Evolutionary conservation across 2,329 filamentous ascomycete genomes (phyloP).

Genomic region (Sphaerostilbella broomeana): DNA sequence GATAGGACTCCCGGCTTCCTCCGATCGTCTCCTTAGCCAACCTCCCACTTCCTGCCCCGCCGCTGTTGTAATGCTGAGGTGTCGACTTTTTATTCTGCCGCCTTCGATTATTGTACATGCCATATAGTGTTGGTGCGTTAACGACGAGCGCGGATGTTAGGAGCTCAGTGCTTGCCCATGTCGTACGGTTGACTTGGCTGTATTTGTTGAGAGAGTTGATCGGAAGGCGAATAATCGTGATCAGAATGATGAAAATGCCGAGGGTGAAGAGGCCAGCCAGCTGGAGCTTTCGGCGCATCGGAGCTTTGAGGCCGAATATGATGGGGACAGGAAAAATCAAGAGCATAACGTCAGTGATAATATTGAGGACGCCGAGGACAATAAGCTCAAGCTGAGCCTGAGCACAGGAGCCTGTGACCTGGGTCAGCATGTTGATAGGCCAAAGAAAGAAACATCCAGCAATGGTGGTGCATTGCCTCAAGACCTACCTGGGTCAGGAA

Average conservation of each 20-base stretch:
- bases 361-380: slow-evolving; percentile 28
- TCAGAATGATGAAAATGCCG: slow-evolving; percentile 33
- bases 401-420: slow-evolving; percentile 20
- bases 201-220: slow-evolving; percentile 30
- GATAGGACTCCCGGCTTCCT: slow-evolving; percentile 2
- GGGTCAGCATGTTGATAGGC: not conserved
- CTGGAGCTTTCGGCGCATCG: slow-evolving; percentile 25
- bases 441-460: not conserved
- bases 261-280: slow-evolving; percentile 30
- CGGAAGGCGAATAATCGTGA: slow-evolving; percentile 33
- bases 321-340: slow-evolving; percentile 20
- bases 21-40: slow-evolving; percentile 8
- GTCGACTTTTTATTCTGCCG: slow-evolving; percentile 16
- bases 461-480: not conserved
- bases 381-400: slow-evolving; percentile 28
- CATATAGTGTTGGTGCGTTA: slow-evolving; percentile 32
- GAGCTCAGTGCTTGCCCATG: slow-evolving; percentile 34
- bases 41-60: not conserved
- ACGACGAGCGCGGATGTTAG: slow-evolving; percentile 28
- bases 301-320: slow-evolving; percentile 23
- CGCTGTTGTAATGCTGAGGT: not conserved
- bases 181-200: slow-evolving; percentile 30
- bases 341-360: slow-evolving; percentile 26
- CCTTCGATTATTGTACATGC: slow-evolving; percentile 28
- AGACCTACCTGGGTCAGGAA: slow-evolving; percentile 31